Evolutionary conservation across 768 basidiomycete species (phyloP).

Genomic region (Russula foetens): DNA sequence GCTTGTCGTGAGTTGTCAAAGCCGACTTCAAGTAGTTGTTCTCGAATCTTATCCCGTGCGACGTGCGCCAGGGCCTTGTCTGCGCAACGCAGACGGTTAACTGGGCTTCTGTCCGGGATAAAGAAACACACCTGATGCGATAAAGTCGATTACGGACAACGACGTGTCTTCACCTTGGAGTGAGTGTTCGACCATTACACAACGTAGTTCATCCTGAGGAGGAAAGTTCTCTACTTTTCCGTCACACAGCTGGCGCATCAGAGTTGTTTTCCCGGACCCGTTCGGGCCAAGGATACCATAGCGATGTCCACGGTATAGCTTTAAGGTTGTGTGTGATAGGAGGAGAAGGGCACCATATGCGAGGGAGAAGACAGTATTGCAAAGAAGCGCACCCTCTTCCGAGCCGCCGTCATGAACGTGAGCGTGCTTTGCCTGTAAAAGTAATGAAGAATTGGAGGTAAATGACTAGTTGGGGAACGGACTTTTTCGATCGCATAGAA

Average conservation of each 20-base stretch:
- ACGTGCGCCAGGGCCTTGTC: slow-evolving; percentile 61
- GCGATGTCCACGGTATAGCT: slow-evolving; percentile 81
- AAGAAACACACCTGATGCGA: slow-evolving; percentile 58
- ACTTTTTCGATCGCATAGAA: slow-evolving; percentile 73
- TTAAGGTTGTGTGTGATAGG: slow-evolving; percentile 87
- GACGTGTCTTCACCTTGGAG: slow-evolving; percentile 90
- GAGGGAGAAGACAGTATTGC: slow-evolving; percentile 90
- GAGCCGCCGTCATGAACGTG: slow-evolving; percentile 33
- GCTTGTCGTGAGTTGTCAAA: slow-evolving; percentile 82
- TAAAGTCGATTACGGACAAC: slow-evolving; percentile 78
- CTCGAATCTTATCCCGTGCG: slow-evolving; percentile 62
- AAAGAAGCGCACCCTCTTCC: slow-evolving; percentile 79
- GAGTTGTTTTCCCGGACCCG: slow-evolving; percentile 91
- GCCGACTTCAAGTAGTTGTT: slow-evolving; percentile 80
- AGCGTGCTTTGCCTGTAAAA: slow-evolving; percentile 49
- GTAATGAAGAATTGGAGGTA: not conserved
- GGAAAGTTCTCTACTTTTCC: slow-evolving; percentile 97
- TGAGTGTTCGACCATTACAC: slow-evolving; percentile 96
- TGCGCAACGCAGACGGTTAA: slow-evolving; percentile 24
- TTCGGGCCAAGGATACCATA: slow-evolving; percentile 97
- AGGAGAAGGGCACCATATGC: slow-evolving; percentile 93
- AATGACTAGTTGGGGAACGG: slow-evolving; percentile 2
- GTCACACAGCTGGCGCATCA: slow-evolving; percentile 92
- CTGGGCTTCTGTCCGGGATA: not conserved
- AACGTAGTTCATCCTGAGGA: slow-evolving; percentile 73